phyloP scores from a whole-genome alignment of 2,329 filamentous ascomycete genomes.

The Aaosphaeria pasadenensis region DNA sequence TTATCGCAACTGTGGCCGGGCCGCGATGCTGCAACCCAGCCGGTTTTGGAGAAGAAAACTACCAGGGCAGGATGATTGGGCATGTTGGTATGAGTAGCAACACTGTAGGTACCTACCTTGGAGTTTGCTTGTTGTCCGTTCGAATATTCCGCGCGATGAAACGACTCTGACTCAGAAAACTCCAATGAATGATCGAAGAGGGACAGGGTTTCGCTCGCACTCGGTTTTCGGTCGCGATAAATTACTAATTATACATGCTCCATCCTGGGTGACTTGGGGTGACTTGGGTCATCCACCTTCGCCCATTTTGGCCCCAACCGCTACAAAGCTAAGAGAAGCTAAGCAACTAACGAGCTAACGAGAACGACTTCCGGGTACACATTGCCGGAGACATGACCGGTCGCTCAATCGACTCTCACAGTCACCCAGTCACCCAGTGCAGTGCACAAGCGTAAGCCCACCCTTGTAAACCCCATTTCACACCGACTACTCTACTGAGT shows the following conservation, averaged over 20 bases:
- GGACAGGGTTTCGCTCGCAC: background rate
- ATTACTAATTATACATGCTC: conserved; percentile 13
- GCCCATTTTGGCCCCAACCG: conserved; percentile 7
- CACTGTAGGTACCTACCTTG: background rate
- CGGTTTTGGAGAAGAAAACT: background rate
- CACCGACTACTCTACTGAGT: conserved; percentile 7
- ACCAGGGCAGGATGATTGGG: background rate
- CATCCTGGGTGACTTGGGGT: background rate
- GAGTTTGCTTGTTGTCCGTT: no score
- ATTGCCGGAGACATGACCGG: conserved; percentile 4
- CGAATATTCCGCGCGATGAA: background rate
- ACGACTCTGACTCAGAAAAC: background rate
- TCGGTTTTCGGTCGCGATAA: conserved; percentile 8
- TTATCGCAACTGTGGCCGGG: no score
- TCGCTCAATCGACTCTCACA: background rate
- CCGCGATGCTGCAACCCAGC: no score
- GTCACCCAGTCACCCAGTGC: no score
- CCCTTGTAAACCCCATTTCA: background rate
- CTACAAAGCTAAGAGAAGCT: background rate
- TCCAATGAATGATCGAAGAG: background rate
- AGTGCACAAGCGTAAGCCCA: conserved; percentile 2
- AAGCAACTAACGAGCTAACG: background rate
- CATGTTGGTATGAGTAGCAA: background rate
- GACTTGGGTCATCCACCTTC: background rate
- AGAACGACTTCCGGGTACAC: conserved; percentile 6